Percentiles rank a stretch among this genome's conserved stretches.
Evolutionary conservation across 139 green algal species (phyloP).

Genomic region (Tetradesmus lagerheimii): DNA sequence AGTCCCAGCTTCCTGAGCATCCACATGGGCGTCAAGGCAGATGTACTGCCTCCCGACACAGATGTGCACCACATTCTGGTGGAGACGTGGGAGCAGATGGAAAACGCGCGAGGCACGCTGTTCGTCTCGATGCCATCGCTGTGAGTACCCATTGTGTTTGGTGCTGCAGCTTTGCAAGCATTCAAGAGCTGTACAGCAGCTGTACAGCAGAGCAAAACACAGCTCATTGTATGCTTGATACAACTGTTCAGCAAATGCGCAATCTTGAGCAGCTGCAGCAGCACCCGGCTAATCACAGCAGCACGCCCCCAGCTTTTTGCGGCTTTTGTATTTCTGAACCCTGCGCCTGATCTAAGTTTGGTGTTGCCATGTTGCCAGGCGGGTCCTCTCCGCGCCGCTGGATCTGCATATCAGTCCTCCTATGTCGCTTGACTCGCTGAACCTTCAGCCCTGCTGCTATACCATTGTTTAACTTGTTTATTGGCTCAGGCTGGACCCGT

Average conservation of each 20-base stretch:
- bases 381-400: too few species aligned
- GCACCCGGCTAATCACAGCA: too few species aligned
- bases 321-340: too few species aligned
- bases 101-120: slow-evolving; percentile 87
- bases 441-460: background rate
- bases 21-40: slow-evolving; percentile 89
- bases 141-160: background rate
- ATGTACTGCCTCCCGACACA: slow-evolving; percentile 73
- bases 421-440: background rate
- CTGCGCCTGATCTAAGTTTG: too few species aligned
- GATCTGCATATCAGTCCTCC: background rate
- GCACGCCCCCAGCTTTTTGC: too few species aligned
- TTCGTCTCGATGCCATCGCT: slow-evolving; percentile 96
- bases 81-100: slow-evolving; percentile 92
- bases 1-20: slow-evolving; percentile 94
- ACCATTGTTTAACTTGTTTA: background rate
- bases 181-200: too few species aligned
- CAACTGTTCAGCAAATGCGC: too few species aligned
- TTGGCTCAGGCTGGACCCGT: slow-evolving; percentile 89
- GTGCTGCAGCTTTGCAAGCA: too few species aligned
- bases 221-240: too few species aligned
- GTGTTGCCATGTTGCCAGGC: too few species aligned
- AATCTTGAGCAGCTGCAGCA: too few species aligned
- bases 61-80: slow-evolving; percentile 96
- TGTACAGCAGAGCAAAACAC: too few species aligned